These are phyloP conservation scores for Ogataea salicorniae DNA, from an alignment of 805 yeast species.

Conservation along the genomic window DNA sequence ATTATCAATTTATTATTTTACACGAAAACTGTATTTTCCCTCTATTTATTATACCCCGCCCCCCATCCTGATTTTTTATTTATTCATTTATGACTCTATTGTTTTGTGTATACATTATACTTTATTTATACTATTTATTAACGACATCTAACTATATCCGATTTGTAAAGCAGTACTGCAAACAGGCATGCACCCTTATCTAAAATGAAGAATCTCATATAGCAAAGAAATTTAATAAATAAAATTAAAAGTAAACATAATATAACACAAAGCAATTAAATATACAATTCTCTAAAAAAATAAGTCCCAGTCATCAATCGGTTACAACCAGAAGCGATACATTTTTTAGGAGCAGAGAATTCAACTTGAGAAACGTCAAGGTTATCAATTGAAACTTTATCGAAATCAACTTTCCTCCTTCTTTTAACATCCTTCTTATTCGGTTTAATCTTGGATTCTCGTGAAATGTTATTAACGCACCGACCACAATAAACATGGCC, in stretches of 20 bases:
- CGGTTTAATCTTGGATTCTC: slow-evolving; percentile 20
- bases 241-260: not conserved
- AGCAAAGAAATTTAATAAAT: not conserved
- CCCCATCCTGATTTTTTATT: too few relatives aligned
- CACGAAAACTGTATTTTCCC: not conserved
- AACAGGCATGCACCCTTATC: too few relatives aligned
- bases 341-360: slow-evolving; percentile 49
- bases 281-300: slow-evolving; percentile 52
- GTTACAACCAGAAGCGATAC: slow-evolving; percentile 52
- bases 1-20: not conserved
- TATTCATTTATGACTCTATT: too few relatives aligned
- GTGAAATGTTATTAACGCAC: slow-evolving; percentile 65
- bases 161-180: not conserved
- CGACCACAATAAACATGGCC: slow-evolving; percentile 88
- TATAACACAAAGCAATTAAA: slow-evolving; percentile 15
- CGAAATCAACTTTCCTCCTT: slow-evolving; percentile 11
- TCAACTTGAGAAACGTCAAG: slow-evolving; percentile 36
- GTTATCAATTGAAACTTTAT: slow-evolving; percentile 13
- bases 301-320: slow-evolving; percentile 39
- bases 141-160: not conserved
- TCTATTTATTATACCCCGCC: too few relatives aligned
- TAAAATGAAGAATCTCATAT: too few relatives aligned
- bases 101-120: too few relatives aligned
- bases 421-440: slow-evolving; percentile 21
- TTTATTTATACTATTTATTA: not conserved